Evolutionary conservation across 2,329 filamentous ascomycete genomes (phyloP).

Genomic region (Beauveria australis): DNA sequence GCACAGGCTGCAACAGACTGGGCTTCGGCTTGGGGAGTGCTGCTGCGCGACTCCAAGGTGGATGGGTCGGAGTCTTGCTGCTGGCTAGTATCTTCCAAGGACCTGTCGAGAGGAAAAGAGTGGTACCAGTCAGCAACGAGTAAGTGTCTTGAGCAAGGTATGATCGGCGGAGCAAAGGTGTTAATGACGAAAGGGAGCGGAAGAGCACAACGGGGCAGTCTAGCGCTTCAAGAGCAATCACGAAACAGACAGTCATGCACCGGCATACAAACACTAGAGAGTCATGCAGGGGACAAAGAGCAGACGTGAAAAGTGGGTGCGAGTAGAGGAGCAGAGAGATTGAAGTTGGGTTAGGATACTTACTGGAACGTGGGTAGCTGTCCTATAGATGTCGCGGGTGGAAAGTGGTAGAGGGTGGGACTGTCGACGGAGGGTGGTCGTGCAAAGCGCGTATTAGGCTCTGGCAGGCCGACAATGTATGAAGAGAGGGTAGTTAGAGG

Average conservation of each 20-base stretch:
- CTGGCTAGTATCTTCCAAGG: constrained; percentile 10
- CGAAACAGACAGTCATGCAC: not conserved
- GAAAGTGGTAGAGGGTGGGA: constrained; percentile 53
- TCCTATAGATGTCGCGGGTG: constrained; percentile 20
- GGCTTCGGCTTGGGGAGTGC: constrained; percentile 26
- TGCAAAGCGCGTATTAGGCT: constrained; percentile 46
- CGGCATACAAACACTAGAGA: not conserved
- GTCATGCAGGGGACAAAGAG: not conserved
- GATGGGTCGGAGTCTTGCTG: constrained; percentile 11
- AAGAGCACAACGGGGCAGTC: not conserved
- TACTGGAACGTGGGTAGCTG: constrained; percentile 6
- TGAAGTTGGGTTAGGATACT: not conserved
- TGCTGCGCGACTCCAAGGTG: constrained; percentile 27
- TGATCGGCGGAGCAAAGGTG: not conserved
- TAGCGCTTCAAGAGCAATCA: not conserved
- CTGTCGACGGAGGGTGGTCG: constrained; percentile 50
- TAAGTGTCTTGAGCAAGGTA: not conserved
- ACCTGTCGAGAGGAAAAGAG: constrained; percentile 19
- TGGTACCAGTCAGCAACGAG: constrained; percentile 21
- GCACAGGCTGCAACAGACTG: not conserved
- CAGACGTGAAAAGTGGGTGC: not conserved
- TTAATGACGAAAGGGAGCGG: not conserved
- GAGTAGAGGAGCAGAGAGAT: not conserved
- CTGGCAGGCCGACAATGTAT: constrained; percentile 31
- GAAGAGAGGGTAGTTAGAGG: constrained; percentile 16